Evolutionary conservation across 208 protist species (phyloP), one percentile per base, ranked within the genome.

Genomic region (Crithidia sp.): DNA sequence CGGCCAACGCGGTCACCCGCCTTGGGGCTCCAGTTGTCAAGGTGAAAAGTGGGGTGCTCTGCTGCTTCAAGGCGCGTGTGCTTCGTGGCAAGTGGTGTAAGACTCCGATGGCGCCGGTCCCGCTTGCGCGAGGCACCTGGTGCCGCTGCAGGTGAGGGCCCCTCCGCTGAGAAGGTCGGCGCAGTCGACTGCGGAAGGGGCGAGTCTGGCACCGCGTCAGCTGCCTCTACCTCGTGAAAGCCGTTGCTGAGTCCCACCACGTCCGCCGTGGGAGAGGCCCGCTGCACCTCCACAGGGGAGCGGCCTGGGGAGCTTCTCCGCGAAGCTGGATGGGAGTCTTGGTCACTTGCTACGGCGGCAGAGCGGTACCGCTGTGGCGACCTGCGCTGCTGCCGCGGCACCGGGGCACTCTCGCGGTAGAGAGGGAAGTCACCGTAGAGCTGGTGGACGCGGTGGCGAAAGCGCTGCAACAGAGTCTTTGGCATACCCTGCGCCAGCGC

Each of bases 1-100:
- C 91, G 81, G 16, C 83, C 89, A 6, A 96, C 89, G 17, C 76
- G 76, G 10, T 94, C 89, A 39, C 89, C 91, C n/a, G 84, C 76
- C 50, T 79, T 67, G 4, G 87, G 85, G 36, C 73, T 40, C 90
- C 90, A 95, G 52, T 62, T 19, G 53, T 86, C 70, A 59, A 73
- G 60, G 14, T 60, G 17, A 44, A 71, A 58, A 17, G 70, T 52
- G 50, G 67, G 16, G 13, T 74, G 36, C 8, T 44, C 28, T 12
- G 45, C n/a, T 13, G 19, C 54, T 43, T 79, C 71, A 19, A 63
- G 43, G 64, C 56, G 72, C 13, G 61, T 39, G 12, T 57, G 40
- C n/a, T 77, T 78, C 19, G 43, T 8, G 7, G 41, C 45, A 16
- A 37, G 65, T 13, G 67, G 59, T 10, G 72, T 72, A 5, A 53